Percentiles rank a stretch among this genome's conserved stretches.
phyloP scores from a whole-genome alignment of 1,284 basidiomycete genomes.

The Earliella scabrosa region DNA sequence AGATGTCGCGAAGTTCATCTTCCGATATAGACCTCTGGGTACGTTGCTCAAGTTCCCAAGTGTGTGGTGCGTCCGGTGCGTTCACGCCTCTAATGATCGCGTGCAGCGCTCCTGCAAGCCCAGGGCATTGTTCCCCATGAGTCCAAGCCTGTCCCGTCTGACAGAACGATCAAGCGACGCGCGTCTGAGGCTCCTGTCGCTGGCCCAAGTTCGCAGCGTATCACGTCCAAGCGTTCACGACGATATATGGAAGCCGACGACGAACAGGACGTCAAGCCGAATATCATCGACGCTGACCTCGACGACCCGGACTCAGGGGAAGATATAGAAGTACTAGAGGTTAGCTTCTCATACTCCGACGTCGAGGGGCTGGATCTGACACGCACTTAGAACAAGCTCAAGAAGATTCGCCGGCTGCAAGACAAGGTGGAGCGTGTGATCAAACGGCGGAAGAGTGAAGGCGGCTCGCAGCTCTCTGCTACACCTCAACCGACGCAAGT shows the following conservation, averaged over 20 bases:
- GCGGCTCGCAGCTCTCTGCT: neutral
- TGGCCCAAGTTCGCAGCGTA: neutral
- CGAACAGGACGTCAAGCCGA: neutral
- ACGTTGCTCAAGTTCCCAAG: neutral
- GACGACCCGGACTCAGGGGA: neutral
- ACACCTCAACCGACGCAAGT: neutral
- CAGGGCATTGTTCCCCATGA: conserved; percentile 6
- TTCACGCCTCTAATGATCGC: neutral
- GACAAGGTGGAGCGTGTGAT: neutral
- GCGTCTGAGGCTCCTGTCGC: no score
- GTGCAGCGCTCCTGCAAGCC: conserved; percentile 9
- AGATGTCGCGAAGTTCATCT: conserved; percentile 5
- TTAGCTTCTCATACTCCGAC: no score
- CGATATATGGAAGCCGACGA: neutral
- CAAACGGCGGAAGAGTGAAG: neutral
- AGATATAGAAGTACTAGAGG: neutral
- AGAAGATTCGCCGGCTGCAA: neutral
- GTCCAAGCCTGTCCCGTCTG: no score
- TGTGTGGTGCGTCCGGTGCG: no score
- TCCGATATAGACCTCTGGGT: conserved; percentile 7
- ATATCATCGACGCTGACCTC: neutral
- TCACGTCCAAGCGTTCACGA: neutral
- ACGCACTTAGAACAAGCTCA: neutral
- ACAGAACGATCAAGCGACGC: no score
- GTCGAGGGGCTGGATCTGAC: no score